These are phyloP conservation scores for Lathyrus aphaca DNA, from an alignment of 306 rosid genomes.

Conservation along the genomic window DNA sequence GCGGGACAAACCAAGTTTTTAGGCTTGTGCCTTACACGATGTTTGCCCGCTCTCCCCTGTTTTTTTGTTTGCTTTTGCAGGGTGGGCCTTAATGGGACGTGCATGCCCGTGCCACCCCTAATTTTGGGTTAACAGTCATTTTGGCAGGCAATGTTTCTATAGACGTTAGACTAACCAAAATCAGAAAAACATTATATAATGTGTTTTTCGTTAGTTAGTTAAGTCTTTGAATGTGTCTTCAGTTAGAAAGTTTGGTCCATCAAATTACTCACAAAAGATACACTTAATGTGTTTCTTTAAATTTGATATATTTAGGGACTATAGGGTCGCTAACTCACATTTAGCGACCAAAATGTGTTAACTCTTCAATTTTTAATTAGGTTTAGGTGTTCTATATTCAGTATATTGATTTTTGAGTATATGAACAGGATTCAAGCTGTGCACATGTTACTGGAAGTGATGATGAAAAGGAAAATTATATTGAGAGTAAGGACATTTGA, in stretches of 20 bases:
- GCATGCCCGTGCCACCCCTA: too few relatives aligned
- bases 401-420: constrained; percentile 36
- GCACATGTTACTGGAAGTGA: constrained; percentile 42
- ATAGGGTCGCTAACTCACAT: neutral
- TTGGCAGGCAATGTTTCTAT: neutral
- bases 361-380: constrained; percentile 10
- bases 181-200: neutral
- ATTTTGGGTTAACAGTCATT: neutral
- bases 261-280: neutral
- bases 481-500: constrained; percentile 52
- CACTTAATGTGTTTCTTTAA: neutral
- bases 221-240: neutral
- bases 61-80: too few relatives aligned
- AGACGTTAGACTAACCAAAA: neutral
- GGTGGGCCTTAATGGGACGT: too few relatives aligned
- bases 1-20: neutral
- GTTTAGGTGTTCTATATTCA: constrained; percentile 19
- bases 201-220: neutral
- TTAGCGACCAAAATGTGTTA: neutral
- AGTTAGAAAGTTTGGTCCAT: neutral
- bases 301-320: neutral
- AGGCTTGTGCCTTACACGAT: too few relatives aligned
- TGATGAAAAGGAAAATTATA: constrained; percentile 46
- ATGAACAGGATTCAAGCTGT: constrained; percentile 59
- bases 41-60: too few relatives aligned